These are phyloP conservation scores for Trichoderma virens DNA, from an alignment of 495 filamentous ascomycete genomes.

Conservation along the genomic window DNA sequence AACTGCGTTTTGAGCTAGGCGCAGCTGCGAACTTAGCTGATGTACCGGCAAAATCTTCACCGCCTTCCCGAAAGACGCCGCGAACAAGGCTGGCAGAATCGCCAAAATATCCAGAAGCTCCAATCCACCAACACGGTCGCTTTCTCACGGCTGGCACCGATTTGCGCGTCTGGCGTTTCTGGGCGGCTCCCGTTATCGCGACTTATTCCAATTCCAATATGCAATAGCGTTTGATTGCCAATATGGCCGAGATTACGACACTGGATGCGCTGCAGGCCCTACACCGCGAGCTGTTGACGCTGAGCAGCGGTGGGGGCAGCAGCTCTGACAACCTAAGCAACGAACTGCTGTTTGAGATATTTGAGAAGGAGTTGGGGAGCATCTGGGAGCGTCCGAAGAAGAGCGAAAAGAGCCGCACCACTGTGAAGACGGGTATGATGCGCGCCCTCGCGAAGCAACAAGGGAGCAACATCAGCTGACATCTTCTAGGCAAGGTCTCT, in stretches of 20 bases:
- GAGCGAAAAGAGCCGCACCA: conserved; percentile 54
- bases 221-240: conserved; percentile 21
- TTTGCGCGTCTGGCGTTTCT: background rate
- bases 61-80: background rate
- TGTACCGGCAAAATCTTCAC: conserved; percentile 15
- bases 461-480: conserved; percentile 27
- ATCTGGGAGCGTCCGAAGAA: conserved; percentile 38
- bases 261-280: conserved; percentile 66
- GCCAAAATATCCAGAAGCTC: conserved; percentile 3
- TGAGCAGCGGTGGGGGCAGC: conserved; percentile 52
- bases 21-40: background rate
- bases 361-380: conserved; percentile 72
- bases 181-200: background rate
- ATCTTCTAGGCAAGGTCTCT: conserved; percentile 55
- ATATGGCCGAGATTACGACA: conserved; percentile 58
- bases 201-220: conserved; percentile 11
- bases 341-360: conserved; percentile 59
- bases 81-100: conserved; percentile 4
- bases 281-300: conserved; percentile 66
- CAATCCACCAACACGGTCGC: background rate
- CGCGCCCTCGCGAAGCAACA: background rate
- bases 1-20: background rate
- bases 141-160: conserved; percentile 5
- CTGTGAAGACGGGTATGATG: conserved; percentile 38
- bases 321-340: conserved; percentile 56